Base-by-base conservation (phyloP, 108 stramenopile genomes). In the Mediolabrus comicus region DNA sequence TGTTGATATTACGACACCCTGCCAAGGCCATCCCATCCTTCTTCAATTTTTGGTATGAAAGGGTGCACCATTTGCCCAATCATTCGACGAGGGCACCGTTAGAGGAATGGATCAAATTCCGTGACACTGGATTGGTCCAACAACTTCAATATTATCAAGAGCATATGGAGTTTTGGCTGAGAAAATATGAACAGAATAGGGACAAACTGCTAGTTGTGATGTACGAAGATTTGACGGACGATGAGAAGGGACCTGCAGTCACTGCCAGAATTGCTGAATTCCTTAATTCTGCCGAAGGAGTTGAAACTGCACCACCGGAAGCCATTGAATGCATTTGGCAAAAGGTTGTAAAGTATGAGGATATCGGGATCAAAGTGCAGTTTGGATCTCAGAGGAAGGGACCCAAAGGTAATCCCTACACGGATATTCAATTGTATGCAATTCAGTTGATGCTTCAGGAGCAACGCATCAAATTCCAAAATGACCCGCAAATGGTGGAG, bases 1-100 rank as follows among this genome's bases (percentile, higher is more conserved):
- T 74, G 5, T 57, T 74, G 29, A 43, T 74, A n/a, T n/a, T 75
- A 3, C 57, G 74, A 27, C 49, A 75, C 43, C 74, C 74, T 11
- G 26, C 69, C n/a, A 22, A 59, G 30, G 67, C 65, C n/a, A 52
- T 75, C 6, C 74, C 74, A 36, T 49, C 46, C 13, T 75, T 69
- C 30, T 54, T 61, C 51, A 75, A 75, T 17, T 75, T 69, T 31
- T 25, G 61, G 27, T 75, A 69, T 24, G 71, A 65, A 27, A 27
- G 27, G 22, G 27, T 27, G 24, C 46, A 75, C 25, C 59, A 39
- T 27, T 16, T 62, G 4, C 14, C 36, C 27, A 54, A 54, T 30
- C 74, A 67, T 35, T 62, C 67, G 10, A 54, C 46, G 26, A 27
- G 65, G 39, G 65, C 74, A 27, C 74, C 74, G 5, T 24, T 68